Evolutionary conservation across 2,329 filamentous ascomycete genomes (phyloP), one percentile per base, ranked within the genome.

Genomic region (Xylaria sp.): DNA sequence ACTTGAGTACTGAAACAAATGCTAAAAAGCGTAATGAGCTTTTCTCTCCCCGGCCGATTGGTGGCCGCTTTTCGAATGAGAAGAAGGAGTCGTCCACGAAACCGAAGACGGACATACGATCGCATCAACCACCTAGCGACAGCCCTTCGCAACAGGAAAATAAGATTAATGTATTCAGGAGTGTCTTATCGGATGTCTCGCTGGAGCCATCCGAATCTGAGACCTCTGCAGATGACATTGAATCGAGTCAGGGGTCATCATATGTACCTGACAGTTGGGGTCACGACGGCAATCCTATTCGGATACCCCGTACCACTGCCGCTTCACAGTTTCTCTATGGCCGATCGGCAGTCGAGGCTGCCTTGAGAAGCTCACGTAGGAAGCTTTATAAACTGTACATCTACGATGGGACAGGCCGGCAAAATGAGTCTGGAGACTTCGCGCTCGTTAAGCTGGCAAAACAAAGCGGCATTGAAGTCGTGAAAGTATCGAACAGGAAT

Each of bases 271-370:
- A 30, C 23, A 30, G 23, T 30, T 30, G 23, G 23, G 23, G 23
- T 5, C 23, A 30, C 23, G 23, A 30, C 23, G 62, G 72, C 68
- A 53, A 64, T 71, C 59, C 74, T 75, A 52, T 85, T 30, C 70
- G 71, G 6, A 64, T 73, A n/a, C 68, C 64, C 49, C 70, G 93
- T 70, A 91, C 90, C 0, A 95, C 91, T 0, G 89, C 93, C 0
- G 90, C 91, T 4, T 96, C 92, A 0, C 89, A 96, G 63, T 97
- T 97, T 67, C 79, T 99, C 1, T 97, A 96, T 71, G 94, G 94
- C 4, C 84, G 83, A 50, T 90, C 89, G 1, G 86, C 90, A 1
- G 91, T 97, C 19, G 81, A 89, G 63, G 89, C 92, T 18, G 92
- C 92, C 0, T 77, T 99, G 18, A 85, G 81, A 65, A 72, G 76